These are phyloP conservation scores for Solanum commersonii DNA, from an alignment of 257 asterid species.

Conservation along the genomic window DNA sequence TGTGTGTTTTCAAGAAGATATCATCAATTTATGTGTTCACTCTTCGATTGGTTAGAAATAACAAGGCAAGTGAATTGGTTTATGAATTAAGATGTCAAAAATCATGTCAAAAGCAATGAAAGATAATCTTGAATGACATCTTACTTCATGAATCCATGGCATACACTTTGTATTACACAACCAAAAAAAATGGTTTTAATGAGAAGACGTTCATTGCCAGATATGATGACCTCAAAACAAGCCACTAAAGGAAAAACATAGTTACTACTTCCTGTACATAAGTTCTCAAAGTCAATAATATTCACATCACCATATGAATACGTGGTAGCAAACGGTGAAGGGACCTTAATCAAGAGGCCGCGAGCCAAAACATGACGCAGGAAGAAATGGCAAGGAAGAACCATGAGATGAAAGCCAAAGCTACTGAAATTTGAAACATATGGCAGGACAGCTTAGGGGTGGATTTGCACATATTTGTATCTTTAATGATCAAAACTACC, in stretches of 20 bases:
- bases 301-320: neutral
- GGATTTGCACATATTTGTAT: constrained; percentile 41
- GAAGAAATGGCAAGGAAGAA: constrained; percentile 77
- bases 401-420: constrained; percentile 74
- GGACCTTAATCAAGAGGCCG: constrained; percentile 36
- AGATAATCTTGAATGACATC: neutral
- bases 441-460: constrained; percentile 41
- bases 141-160: neutral
- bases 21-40: neutral
- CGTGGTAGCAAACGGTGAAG: neutral
- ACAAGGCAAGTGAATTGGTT: neutral
- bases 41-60: neutral
- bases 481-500: constrained; percentile 48
- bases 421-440: constrained; percentile 64
- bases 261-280: neutral
- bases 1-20: neutral
- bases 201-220: neutral
- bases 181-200: neutral
- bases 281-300: neutral
- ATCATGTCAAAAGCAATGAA: neutral
- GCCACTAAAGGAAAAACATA: neutral
- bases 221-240: neutral
- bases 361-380: constrained; percentile 77
- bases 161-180: neutral
- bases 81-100: neutral